These are phyloP conservation scores for Catunica adiposa DNA, from an alignment of 2,329 filamentous ascomycete species.

Conservation along the genomic window DNA sequence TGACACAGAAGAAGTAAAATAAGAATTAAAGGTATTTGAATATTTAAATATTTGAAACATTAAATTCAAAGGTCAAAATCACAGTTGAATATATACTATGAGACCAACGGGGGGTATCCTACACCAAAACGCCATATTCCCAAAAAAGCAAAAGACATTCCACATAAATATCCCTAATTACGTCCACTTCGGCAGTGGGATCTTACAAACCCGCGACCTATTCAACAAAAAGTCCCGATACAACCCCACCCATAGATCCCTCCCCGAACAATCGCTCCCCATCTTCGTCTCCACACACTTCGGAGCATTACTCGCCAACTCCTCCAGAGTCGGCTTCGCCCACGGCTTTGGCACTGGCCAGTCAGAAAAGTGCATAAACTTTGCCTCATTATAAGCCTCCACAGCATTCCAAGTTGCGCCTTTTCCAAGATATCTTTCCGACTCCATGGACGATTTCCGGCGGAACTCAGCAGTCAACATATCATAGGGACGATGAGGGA, in stretches of 20 bases:
- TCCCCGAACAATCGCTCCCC: slow-evolving; percentile 24
- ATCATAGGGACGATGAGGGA: slow-evolving; percentile 47
- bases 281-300: slow-evolving; percentile 29
- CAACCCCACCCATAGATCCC: slow-evolving; percentile 18
- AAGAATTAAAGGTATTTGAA: background rate
- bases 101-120: too few species aligned
- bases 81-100: too few species aligned
- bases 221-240: slow-evolving; percentile 33
- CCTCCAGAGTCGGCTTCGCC: slow-evolving; percentile 18
- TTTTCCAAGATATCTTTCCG: slow-evolving; percentile 30
- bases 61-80: too few species aligned
- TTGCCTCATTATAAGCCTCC: slow-evolving; percentile 38
- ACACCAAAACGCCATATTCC: background rate
- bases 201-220: slow-evolving; percentile 5
- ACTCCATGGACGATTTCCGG: slow-evolving; percentile 24
- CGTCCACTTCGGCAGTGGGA: background rate
- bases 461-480: slow-evolving; percentile 46
- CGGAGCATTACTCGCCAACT: slow-evolving; percentile 15
- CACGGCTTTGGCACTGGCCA: slow-evolving; percentile 51
- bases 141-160: background rate
- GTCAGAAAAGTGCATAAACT: slow-evolving; percentile 55
- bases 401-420: slow-evolving; percentile 36
- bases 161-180: background rate
- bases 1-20: too few species aligned
- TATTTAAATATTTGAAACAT: background rate